These are phyloP conservation scores for Nakaseomyces bracarensis DNA, from an alignment of 1,139 yeast genomes.

Conservation along the genomic window DNA sequence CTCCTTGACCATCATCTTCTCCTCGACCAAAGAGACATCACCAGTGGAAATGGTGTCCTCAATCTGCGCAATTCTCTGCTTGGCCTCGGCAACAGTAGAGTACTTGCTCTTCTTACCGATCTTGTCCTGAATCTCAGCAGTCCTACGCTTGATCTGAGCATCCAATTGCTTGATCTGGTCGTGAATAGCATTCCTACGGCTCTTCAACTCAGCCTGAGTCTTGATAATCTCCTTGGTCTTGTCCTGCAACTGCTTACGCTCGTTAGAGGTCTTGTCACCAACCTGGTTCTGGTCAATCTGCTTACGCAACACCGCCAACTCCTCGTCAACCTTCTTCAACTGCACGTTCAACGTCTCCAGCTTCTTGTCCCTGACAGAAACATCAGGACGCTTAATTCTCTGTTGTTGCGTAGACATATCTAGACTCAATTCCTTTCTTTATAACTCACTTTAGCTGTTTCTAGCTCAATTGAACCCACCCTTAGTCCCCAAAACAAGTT, in stretches of 20 bases:
- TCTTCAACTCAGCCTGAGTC: constrained; percentile 63
- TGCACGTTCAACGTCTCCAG: constrained; percentile 55
- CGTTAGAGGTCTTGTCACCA: constrained; percentile 37
- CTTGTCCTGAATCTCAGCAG: constrained; percentile 54
- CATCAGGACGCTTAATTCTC: constrained; percentile 66
- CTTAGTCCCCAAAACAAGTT: no score
- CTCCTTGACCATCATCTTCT: constrained; percentile 78
- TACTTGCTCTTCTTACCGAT: constrained; percentile 41
- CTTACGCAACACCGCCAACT: constrained; percentile 29
- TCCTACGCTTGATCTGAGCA: constrained; percentile 63
- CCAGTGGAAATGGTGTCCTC: constrained; percentile 78
- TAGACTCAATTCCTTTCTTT: no score
- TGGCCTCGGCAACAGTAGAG: constrained; percentile 73
- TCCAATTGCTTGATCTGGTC: constrained; percentile 72
- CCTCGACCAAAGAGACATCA: constrained; percentile 79
- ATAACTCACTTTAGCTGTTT: no score
- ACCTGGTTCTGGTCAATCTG: constrained; percentile 36
- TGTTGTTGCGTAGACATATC: constrained; percentile 7
- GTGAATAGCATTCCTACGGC: constrained; percentile 56
- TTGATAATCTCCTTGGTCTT: constrained; percentile 58
- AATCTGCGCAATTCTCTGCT: constrained; percentile 57
- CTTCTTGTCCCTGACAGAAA: constrained; percentile 46
- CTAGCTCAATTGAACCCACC: no score
- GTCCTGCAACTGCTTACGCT: constrained; percentile 56
- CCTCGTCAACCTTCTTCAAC: constrained; percentile 59